These are phyloP conservation scores for Lipomyces japonicus DNA, from an alignment of 805 yeast species.

Conservation along the genomic window DNA sequence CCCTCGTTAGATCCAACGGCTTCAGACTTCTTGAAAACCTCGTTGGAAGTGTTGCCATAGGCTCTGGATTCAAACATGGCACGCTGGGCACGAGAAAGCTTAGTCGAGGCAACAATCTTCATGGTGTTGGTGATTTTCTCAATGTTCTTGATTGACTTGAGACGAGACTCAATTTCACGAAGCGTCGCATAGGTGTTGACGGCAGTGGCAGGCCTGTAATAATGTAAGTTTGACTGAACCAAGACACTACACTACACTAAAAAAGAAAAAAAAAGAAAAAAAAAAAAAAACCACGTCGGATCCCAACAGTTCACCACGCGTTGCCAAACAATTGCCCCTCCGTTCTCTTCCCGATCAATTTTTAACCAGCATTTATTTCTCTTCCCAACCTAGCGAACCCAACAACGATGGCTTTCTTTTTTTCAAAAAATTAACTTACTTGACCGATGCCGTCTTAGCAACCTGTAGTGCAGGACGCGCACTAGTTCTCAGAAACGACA, in stretches of 20 bases:
- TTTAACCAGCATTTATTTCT: no score
- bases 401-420: no score
- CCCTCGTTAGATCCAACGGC: constrained; percentile 34
- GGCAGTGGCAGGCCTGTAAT: constrained; percentile 11
- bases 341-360: no score
- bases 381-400: no score
- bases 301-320: constrained; percentile 2
- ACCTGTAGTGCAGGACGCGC: constrained; percentile 32
- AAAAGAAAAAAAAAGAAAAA: background rate
- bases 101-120: constrained; percentile 98
- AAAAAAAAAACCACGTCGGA: background rate
- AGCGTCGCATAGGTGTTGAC: constrained; percentile 62
- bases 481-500: constrained; percentile 34
- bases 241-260: background rate
- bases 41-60: constrained; percentile 73
- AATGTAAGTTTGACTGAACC: background rate
- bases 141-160: constrained; percentile 96
- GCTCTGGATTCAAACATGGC: constrained; percentile 86
- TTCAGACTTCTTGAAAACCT: constrained; percentile 59
- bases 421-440: constrained; percentile 26
- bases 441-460: constrained; percentile 29
- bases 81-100: constrained; percentile 90
- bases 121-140: constrained; percentile 99
- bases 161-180: constrained; percentile 97
- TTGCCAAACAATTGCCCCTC: constrained; percentile 1